Evolutionary conservation across 495 filamentous ascomycete species (phyloP), one percentile per base, ranked within the genome.

Genomic region (Friedmanniomyces endolithicus): DNA sequence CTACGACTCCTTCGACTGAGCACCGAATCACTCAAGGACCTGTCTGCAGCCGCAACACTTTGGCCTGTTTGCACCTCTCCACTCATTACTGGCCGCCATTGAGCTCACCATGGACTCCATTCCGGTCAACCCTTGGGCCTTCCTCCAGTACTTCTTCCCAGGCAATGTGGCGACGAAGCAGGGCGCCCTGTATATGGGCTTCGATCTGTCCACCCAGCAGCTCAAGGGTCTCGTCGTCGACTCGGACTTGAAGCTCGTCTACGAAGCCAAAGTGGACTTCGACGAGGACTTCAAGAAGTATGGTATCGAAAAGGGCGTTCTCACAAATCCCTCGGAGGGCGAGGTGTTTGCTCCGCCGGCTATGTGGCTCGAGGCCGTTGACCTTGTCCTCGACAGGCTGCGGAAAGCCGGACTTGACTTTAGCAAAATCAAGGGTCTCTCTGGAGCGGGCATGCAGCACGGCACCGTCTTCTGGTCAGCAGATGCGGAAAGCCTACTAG

Each of bases 181-280:
- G 11, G 54, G 24, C 6, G 48, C 46, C 22, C 74, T 94, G 52
- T 96, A 95, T 61, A 77, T 96, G 54, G 90, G 90, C 40, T 90
- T 96, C 66, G 90, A 98, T 68, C 85, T 98, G 45, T 95, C 89
- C 24, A 97, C 92, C 53, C 92, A 96, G 70, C 89, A 95, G 66
- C 75, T 96, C 25, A 98, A 98, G 76, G 87, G 86, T 78, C 58
- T 98, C 61, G 83, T 87, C 49, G 83, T 95, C 56, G 81, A 83
- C 40, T 86, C 88, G 11, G 73, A 84, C 69, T 76, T 96, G 67
- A 80, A 83, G 67, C 79, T 88, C 67, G 71, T 83, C 64, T 75
- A 81, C 59, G 81, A 87, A 67, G 84, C 84, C 47, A 86, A 86
- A 60, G 83, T 86, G 56, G 82, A 84, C 66, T 87, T 87, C 55